Evolutionary conservation across 345 rosid species (phyloP), one percentile per base, ranked within the genome.

Genomic region (Punica granatum): DNA sequence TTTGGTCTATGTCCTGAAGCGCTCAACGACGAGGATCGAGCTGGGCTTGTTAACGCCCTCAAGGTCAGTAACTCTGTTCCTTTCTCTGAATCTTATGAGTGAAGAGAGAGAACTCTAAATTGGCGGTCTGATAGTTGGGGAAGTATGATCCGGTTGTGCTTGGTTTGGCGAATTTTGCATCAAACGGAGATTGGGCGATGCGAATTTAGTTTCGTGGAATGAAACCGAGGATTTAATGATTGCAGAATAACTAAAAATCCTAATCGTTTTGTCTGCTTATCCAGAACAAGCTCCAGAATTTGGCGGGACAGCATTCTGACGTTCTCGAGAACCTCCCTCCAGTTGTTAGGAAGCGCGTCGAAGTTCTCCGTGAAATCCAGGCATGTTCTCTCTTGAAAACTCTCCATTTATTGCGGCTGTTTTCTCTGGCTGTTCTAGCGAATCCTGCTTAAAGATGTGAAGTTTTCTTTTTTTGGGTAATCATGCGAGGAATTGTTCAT

Each of bases 311-410:
- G 68, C 91, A 90, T 72, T 43, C 86, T 14, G 96, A 86, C 68
- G 74, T 86, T 60, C 83, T 94, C 31, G 96, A 88, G 84, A 86
- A 56, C 60, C 73, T 92, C 49, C 42, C 83, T 1, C 93, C 93
- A 0, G 35, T 14, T 32, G 90, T 91, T 63, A 82, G 92, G 80
- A 85, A 92, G 81, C 98, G 99, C 49, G 99, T 95, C 2, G 97
- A 92, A 70, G 77, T 70, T 78, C 97, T 95, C 23, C 83, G 92
- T 70, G 98, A 84, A 83, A 88, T 95, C 64, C 99, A 95, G 89
- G 99, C 63, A 71, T 42, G 68, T 39, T 21, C 44, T 18, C 42
- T 36, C 58, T 63, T 53, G 13, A 16, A 28, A 18, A 7, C 2
- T 25, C 41, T 37, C 7, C 33, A 34, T 4, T 26, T 48, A 92